Percentiles rank a stretch among this genome's conserved stretches.
Conservation (phyloP, 163 green algal genomes). For the Scenedesmus sp. region DNA sequence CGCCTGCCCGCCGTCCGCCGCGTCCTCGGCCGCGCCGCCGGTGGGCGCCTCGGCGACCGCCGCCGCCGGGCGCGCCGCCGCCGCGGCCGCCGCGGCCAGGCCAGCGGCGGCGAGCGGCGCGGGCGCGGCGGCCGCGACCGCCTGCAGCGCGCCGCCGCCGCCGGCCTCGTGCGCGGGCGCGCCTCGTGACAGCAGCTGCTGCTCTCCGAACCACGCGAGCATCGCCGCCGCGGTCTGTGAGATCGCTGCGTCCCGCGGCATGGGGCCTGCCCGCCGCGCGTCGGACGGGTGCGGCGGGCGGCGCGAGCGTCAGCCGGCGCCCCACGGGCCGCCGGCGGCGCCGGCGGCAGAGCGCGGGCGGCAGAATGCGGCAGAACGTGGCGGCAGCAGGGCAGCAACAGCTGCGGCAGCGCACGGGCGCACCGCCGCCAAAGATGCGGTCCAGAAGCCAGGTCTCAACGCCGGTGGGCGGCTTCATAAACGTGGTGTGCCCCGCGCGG, state of each 20-base stretch:
- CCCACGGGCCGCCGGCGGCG: too few relatives aligned
- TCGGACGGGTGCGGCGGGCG: too few relatives aligned
- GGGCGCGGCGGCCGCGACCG: background rate
- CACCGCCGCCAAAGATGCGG: slow-evolving; percentile 37
- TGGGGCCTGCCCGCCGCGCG: background rate
- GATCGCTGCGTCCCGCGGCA: background rate
- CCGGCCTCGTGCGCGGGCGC: background rate
- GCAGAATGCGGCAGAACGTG: background rate
- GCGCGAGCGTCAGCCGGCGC: too few relatives aligned
- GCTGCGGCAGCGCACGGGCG: too few relatives aligned
- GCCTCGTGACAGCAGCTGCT: background rate
- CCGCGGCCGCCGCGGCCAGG: background rate
- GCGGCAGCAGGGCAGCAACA: too few relatives aligned
- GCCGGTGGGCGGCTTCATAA: slow-evolving; percentile 29
- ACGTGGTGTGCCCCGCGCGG: slow-evolving; percentile 33
- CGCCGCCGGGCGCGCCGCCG: background rate
- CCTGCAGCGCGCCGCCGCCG: background rate
- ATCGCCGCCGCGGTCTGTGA: slow-evolving; percentile 29
- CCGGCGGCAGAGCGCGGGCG: too few relatives aligned
- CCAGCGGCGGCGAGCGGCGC: background rate
- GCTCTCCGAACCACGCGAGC: slow-evolving; percentile 35
- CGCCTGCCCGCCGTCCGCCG: too few relatives aligned
- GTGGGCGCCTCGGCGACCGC: background rate
- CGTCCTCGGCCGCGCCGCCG: background rate
- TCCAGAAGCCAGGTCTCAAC: slow-evolving; percentile 37